Evolutionary conservation across 768 basidiomycete species (phyloP), one percentile per base, ranked within the genome.

Genomic region (Leccinum sublutescens): DNA sequence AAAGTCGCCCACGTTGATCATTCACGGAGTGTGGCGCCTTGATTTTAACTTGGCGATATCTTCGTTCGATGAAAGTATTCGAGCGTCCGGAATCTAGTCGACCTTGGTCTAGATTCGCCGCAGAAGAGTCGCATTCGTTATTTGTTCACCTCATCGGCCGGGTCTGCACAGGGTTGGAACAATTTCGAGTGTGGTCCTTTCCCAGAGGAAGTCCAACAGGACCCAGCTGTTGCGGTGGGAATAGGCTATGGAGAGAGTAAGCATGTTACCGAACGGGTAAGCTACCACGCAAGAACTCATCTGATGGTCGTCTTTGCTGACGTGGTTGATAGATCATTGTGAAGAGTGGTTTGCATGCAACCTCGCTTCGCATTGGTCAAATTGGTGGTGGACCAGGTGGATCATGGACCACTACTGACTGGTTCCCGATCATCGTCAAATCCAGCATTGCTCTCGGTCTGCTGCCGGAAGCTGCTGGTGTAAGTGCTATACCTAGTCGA

Each of bases 191-290:
- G 33, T 33, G 73, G 70, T 1, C 69, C 66, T 4, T 74, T 75
- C 61, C 76, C 77, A 2, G 77, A 80, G 56, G 74, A 74, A 23
- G 64, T 72, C 0, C 52, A 74, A 2, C 58, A 65, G 0, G 71
- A 78, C 23, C 64, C 77, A 0, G 57, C 63, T 2, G 62, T 73
- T 15, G 76, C 79, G 1, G 54, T 73, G 2, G 78, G 79, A 2
- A 60, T 56, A 14, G 82, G 82, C 0, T 84, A 84, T 52, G 74
- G 78, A 8, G 80, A 81, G 57, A 66, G 72, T 1, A 84, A 84
- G 64, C 82, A 78, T 60, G 61, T 75, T 5, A 61, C 75, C 0
- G 80, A 82, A 65, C 63, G 75, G 52, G 72, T 75, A 12, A 33
- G 33, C 33, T 33, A 12, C 11, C 33, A 33, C 33, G 33, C 33